phyloP scores from a whole-genome alignment of 2,329 filamentous ascomycete genomes.

The Penicillium griseofulvum region DNA sequence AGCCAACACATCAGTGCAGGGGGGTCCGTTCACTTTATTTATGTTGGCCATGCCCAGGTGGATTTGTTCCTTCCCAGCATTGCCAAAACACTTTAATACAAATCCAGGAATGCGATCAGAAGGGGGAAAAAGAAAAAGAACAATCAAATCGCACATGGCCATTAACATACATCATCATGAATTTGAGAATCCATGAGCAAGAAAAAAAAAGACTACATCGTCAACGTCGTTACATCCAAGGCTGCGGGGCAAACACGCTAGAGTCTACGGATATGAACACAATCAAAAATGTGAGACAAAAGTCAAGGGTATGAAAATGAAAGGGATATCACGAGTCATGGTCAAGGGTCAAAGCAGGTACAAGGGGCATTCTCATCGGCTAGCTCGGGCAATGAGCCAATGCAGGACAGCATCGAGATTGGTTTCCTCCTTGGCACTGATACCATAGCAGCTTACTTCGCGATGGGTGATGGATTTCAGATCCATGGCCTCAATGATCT shows the following conservation, averaged over 20 bases:
- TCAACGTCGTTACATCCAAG: conserved; percentile 52
- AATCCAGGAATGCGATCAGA: neutral
- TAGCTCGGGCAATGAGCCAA: conserved; percentile 90
- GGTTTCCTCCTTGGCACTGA: conserved; percentile 97
- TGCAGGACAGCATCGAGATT: conserved; percentile 96
- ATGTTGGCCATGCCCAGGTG: conserved; percentile 6
- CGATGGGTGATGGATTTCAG: conserved; percentile 85
- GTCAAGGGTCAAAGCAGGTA: neutral
- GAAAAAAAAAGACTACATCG: conserved; percentile 32
- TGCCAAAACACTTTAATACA: neutral
- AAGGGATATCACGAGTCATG: conserved; percentile 9
- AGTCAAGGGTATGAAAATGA: conserved; percentile 10
- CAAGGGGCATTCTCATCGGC: conserved; percentile 53
- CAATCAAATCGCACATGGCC: conserved; percentile 1
- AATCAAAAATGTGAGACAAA: conserved; percentile 12
- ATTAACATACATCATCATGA: conserved; percentile 8
- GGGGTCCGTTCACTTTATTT: conserved; percentile 23
- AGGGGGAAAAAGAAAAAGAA: neutral
- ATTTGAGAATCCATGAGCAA: neutral
- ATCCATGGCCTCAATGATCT: conserved; percentile 89
- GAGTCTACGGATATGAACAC: conserved; percentile 24
- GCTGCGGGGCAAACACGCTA: conserved; percentile 34
- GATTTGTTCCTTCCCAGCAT: neutral
- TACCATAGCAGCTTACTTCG: conserved; percentile 97
- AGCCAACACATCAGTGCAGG: conserved; percentile 23